Evolutionary conservation across 2,329 filamentous ascomycete genomes (phyloP).

Genomic region (Cladorrhinum sp.): DNA sequence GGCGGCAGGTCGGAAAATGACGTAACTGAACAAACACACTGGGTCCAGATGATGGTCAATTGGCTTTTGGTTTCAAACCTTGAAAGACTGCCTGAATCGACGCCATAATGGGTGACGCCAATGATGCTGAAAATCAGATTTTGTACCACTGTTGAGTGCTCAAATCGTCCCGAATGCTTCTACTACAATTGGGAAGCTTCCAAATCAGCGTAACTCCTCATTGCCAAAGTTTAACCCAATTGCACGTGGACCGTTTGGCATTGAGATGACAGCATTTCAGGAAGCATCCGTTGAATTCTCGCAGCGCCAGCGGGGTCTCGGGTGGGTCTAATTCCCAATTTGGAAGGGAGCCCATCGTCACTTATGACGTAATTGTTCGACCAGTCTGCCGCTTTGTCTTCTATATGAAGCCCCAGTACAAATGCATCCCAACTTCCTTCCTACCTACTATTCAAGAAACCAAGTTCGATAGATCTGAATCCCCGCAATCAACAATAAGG

Average conservation of each 20-base stretch:
- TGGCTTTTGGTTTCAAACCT: not conserved
- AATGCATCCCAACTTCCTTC: not conserved
- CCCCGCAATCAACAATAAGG: not conserved
- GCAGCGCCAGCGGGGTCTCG: not conserved
- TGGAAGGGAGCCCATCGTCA: conserved; percentile 19
- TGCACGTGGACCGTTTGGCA: not conserved
- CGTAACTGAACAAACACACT: not conserved
- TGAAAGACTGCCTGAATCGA: not conserved
- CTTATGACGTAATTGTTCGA: conserved; percentile 23
- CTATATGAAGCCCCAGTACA: conserved; percentile 12
- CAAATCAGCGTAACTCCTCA: not conserved
- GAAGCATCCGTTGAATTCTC: not conserved
- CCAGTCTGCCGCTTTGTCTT: not conserved
- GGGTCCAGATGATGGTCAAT: not conserved
- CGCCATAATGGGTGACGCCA: not conserved
- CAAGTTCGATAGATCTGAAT: not conserved
- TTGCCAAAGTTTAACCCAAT: not conserved
- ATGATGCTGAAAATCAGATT: not conserved
- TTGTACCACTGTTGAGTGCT: not conserved
- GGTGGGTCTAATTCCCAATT: conserved; percentile 5
- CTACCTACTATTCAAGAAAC: not conserved
- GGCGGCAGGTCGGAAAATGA: not conserved
- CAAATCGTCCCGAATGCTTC: not conserved
- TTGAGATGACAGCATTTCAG: not conserved
- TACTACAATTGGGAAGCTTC: not conserved